Base-by-base conservation (phyloP, 805 yeast species). In the Yamadazyma insecticola region DNA sequence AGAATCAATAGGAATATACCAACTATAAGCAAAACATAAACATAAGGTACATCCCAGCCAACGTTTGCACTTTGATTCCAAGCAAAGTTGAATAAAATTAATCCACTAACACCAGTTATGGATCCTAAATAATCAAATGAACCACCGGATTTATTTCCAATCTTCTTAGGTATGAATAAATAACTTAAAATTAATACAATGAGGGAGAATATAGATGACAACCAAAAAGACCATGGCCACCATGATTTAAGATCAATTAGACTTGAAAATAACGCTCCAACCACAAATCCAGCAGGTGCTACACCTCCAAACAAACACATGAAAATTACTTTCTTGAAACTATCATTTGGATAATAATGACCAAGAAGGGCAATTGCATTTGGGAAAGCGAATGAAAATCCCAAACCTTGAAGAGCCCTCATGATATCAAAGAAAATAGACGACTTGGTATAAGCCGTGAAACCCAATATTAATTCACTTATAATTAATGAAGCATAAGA, bases 21-120 rank as follows among this genome's bases (percentile, higher is more conserved):
- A 4, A 81, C 56, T 3, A 79, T 63, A 16, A 82, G 56, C 10
- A 83, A 50, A 0, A 67, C 73, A 30, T 77, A 73, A 25, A 78
- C 73, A 43, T 82, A 81, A 1, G 80, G 71, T 2, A 43, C 50
- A 4, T 58, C 50, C 90, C 90, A 83, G 9, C 90, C 89, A 2
- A 67, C 82, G 14, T 72, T 70, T 0, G 90, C 85, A 4, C 83
- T 89, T 48, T 84, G 87, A 45, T 81, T 84, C 76, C 84, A 78
- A 1, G 78, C 74, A 50, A 82, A 77, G 42, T 80, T 81, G 49
- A 84, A 66, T 14, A 83, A 50, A 3, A 81, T 63, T 25, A 84
- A 51, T 0, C 85, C 87, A 9, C 58, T 35, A 6, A 82, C 72
- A 4, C 85, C 89, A n/a, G 71, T 40, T 0, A 59, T 14, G 0